phyloP scores from a whole-genome alignment of 2,329 filamentous ascomycete species.

The Hirsutella rhossiliensis region DNA sequence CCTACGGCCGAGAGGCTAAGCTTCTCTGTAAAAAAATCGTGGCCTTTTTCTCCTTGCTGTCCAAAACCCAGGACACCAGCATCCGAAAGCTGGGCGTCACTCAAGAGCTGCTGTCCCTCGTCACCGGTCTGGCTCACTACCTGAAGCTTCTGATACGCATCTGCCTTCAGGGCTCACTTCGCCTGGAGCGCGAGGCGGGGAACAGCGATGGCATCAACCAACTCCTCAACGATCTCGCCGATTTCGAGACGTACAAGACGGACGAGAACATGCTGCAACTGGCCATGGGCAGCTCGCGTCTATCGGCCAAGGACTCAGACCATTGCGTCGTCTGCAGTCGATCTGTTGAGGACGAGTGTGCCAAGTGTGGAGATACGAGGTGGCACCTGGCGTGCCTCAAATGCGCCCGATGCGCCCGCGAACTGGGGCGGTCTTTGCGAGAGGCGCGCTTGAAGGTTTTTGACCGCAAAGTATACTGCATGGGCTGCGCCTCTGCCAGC shows the following conservation, averaged over 20 bases:
- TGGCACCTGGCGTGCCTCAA: conserved; percentile 79
- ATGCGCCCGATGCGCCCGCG: conserved; percentile 53
- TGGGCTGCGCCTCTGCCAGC: conserved; percentile 42
- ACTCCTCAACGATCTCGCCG: conserved; percentile 73
- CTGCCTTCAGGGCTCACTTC: conserved; percentile 84
- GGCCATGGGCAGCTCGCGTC: conserved; percentile 49
- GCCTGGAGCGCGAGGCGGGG: conserved; percentile 73
- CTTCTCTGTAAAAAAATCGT: conserved; percentile 99
- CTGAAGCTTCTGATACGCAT: conserved; percentile 95
- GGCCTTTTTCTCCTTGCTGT: conserved; percentile 88
- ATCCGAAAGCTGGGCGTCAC: conserved; percentile 87
- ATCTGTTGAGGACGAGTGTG: conserved; percentile 90
- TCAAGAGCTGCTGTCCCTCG: conserved; percentile 92
- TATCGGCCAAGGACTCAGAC: conserved; percentile 69
- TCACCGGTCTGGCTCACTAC: conserved; percentile 93
- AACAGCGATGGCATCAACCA: conserved; percentile 64
- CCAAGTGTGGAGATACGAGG: conserved; percentile 58
- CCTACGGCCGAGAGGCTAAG: conserved; percentile 93
- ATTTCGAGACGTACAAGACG: conserved; percentile 66
- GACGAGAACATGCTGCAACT: conserved; percentile 59
- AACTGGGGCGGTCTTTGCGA: conserved; percentile 56
- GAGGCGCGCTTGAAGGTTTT: conserved; percentile 60
- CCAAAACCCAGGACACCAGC: conserved; percentile 88
- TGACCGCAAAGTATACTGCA: conserved; percentile 61
- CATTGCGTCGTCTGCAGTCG: conserved; percentile 72